These are phyloP conservation scores for Rhamnella rubrinervis DNA, from an alignment of 331 rosid genomes.

Conservation along the genomic window DNA sequence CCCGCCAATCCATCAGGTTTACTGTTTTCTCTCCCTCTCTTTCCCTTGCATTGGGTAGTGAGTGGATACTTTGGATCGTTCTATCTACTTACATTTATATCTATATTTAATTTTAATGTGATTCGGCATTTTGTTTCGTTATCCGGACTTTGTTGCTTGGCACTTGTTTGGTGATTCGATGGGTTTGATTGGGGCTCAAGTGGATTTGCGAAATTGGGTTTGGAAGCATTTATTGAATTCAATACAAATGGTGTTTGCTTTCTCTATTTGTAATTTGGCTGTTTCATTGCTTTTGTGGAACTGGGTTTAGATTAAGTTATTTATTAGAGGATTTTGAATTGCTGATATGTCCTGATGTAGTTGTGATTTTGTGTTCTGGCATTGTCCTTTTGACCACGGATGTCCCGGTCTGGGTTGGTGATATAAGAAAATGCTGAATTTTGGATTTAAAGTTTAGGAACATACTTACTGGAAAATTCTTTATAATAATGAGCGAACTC, in stretches of 20 bases:
- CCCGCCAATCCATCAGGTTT: slow-evolving; percentile 98
- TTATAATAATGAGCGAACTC: neutral
- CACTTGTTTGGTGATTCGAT: slow-evolving; percentile 17
- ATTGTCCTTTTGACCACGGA: neutral
- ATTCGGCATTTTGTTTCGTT: neutral
- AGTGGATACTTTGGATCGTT: neutral
- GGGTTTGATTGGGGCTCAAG: slow-evolving; percentile 15
- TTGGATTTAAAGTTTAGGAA: neutral
- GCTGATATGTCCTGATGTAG: neutral
- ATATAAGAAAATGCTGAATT: neutral
- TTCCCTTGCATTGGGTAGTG: neutral
- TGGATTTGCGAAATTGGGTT: slow-evolving; percentile 22
- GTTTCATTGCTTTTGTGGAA: slow-evolving; percentile 6
- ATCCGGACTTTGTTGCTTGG: neutral
- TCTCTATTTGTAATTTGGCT: slow-evolving; percentile 3
- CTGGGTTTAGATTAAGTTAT: neutral
- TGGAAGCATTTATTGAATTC: slow-evolving; percentile 2
- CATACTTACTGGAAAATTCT: neutral
- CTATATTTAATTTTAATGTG: neutral
- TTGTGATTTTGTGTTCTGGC: slow-evolving; percentile 3
- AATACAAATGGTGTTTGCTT: slow-evolving; percentile 3
- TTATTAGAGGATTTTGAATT: slow-evolving; percentile 3
- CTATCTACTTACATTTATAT: neutral
- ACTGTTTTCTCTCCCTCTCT: neutral
- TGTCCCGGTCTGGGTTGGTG: slow-evolving; percentile 7